Base-by-base conservation (phyloP, 78 protist species). In the Dictyostelium intermedium region DNA sequence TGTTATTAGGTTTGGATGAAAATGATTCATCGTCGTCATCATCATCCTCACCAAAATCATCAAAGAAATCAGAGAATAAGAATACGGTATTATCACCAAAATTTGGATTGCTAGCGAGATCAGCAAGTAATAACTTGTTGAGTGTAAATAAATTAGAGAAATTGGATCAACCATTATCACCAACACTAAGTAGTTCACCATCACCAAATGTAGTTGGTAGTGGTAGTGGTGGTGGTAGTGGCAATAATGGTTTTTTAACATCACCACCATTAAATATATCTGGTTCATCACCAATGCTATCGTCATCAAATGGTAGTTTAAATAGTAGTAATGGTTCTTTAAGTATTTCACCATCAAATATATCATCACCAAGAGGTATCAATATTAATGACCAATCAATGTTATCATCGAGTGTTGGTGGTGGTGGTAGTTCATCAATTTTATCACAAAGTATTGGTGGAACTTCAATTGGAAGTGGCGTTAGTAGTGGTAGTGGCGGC, bases 101-200 rank as follows among this genome's bases (percentile, higher is more conserved):
- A 60, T 89, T 89, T 80, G 94, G 94, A 10, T 27, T 89, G 5
- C 45, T 89, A 14, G 94, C 94, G 10, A 41, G 94, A 25, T 80
- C 94, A 16, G 94, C 94, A 34, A 89, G 94, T 47, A 89, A 89
- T 56, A 89, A 63, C 35, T 30, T 63, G 10, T 30, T 87, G 30
- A 50, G 53, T 37, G 92, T 73, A 11, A 85, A 85, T 37, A 43
- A n/a, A 37, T 8, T 18, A 73, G 60, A 53, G 20, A 23, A 43
- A 37, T 27, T 47, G 6, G 30, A 20, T 73, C 27, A 39, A 30
- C 50, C 47, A 10, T 61, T 37, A 27, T 39, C 79, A 34, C 79
- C 79, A 72, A 72, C 79, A 6, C n/a, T 72, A 2, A 32, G 63
- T 84, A 23, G 82, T 30, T 43, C 34, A 37, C 82, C 82, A 41